These are phyloP conservation scores for Aphanomyces cochlioides DNA, from an alignment of 352 stramenopile genomes.

Conservation along the genomic window DNA sequence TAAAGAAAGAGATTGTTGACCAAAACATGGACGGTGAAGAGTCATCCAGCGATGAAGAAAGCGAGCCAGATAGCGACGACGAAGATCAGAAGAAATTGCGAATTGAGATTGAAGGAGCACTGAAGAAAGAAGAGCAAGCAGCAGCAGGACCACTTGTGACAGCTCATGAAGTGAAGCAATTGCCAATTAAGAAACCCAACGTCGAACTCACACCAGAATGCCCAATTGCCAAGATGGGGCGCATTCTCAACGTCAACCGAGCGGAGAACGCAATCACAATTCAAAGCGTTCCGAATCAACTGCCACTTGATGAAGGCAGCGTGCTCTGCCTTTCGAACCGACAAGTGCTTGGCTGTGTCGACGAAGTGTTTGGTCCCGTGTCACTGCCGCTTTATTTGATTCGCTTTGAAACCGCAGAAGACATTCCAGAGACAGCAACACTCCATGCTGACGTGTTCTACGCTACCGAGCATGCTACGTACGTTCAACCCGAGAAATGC, in stretches of 20 bases:
- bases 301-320: constrained; percentile 69
- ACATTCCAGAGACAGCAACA: constrained; percentile 53
- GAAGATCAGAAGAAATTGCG: constrained; percentile 44
- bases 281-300: constrained; percentile 53
- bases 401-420: constrained; percentile 60
- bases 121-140: constrained; percentile 69
- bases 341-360: constrained; percentile 70
- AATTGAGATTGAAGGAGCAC: constrained; percentile 67
- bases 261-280: constrained; percentile 72
- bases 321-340: constrained; percentile 77
- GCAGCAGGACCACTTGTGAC: constrained; percentile 49
- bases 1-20: not conserved
- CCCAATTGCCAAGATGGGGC: constrained; percentile 64
- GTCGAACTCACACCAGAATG: constrained; percentile 69
- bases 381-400: constrained; percentile 86
- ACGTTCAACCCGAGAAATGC: constrained; percentile 70
- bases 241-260: constrained; percentile 59
- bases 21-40: not conserved
- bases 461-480: constrained; percentile 74
- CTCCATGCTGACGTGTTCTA: constrained; percentile 56
- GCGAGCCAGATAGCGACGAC: constrained; percentile 30
- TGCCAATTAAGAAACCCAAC: constrained; percentile 57
- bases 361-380: constrained; percentile 82
- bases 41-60: constrained; percentile 32
- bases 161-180: constrained; percentile 49